These are phyloP conservation scores for Bolboschoenoplectus hybrid DNA, from an alignment of 202 grass and related monocot species.

Conservation along the genomic window DNA sequence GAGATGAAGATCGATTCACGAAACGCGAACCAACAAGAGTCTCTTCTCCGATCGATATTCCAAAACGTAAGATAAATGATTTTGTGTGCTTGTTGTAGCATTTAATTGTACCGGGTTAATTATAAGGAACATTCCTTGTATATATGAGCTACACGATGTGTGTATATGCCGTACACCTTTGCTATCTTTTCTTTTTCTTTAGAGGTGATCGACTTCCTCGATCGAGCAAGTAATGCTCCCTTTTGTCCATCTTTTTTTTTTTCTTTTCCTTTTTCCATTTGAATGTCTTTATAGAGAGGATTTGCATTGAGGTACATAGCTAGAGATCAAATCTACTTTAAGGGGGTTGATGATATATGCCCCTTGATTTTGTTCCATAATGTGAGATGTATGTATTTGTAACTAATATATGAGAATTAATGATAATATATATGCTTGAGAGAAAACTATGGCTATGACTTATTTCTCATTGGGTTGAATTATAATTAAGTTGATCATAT, in stretches of 20 bases:
- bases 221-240: constrained; percentile 1
- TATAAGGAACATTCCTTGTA: background rate
- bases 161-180: background rate
- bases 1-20: background rate
- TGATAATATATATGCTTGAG: constrained; percentile 9
- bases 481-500: background rate
- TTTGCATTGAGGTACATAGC: background rate
- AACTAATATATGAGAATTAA: constrained; percentile 1
- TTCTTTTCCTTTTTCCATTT: background rate
- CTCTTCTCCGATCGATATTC: constrained; percentile 35
- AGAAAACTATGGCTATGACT: background rate
- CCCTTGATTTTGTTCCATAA: constrained; percentile 22
- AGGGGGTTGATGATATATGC: background rate
- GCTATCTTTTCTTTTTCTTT: background rate
- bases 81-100: constrained; percentile 24
- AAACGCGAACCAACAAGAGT: background rate
- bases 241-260: background rate
- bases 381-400: constrained; percentile 11
- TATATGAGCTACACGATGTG: background rate
- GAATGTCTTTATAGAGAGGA: background rate
- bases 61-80: constrained; percentile 11
- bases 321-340: background rate
- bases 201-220: constrained; percentile 7
- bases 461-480: background rate
- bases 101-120: background rate